These are phyloP conservation scores for Stygiomarasmius scandens DNA, from an alignment of 1,284 basidiomycete genomes.

Conservation along the genomic window DNA sequence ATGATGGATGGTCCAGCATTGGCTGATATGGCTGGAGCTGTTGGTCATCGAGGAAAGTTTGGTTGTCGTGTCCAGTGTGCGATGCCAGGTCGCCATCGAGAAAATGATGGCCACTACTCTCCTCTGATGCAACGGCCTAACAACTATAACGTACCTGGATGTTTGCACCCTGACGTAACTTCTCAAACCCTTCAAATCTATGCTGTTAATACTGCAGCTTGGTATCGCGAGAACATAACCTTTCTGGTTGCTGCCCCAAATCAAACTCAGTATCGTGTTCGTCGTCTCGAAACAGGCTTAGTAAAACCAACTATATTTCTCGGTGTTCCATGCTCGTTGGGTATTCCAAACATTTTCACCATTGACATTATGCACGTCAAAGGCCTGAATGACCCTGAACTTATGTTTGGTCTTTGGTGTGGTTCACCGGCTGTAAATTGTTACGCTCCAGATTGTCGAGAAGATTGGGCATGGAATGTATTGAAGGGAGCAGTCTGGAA, in stretches of 20 bases:
- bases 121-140: conserved; percentile 14
- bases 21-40: conserved; percentile 29
- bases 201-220: background rate
- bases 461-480: conserved; percentile 37
- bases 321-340: conserved; percentile 21
- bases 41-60: conserved; percentile 34
- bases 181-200: background rate
- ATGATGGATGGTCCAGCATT: conserved; percentile 36
- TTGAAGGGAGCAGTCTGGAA: conserved; percentile 34
- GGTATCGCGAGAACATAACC: conserved; percentile 17
- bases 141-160: conserved; percentile 20
- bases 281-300: conserved; percentile 25
- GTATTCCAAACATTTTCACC: conserved; percentile 30
- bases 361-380: conserved; percentile 37
- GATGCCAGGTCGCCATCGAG: conserved; percentile 10
- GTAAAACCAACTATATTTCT: conserved; percentile 28
- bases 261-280: conserved; percentile 16
- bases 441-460: conserved; percentile 24
- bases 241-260: conserved; percentile 14
- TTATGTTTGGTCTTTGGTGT: conserved; percentile 33
- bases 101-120: conserved; percentile 13
- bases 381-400: conserved; percentile 32
- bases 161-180: conserved; percentile 23
- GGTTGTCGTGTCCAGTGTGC: conserved; percentile 33
- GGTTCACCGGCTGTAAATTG: conserved; percentile 34